A percentile compares a stretch with the other conserved stretches of the same genome.
phyloP scores from a whole-genome alignment of 2,329 filamentous ascomycete species.

The Gnomoniopsis smithogilvyi region DNA sequence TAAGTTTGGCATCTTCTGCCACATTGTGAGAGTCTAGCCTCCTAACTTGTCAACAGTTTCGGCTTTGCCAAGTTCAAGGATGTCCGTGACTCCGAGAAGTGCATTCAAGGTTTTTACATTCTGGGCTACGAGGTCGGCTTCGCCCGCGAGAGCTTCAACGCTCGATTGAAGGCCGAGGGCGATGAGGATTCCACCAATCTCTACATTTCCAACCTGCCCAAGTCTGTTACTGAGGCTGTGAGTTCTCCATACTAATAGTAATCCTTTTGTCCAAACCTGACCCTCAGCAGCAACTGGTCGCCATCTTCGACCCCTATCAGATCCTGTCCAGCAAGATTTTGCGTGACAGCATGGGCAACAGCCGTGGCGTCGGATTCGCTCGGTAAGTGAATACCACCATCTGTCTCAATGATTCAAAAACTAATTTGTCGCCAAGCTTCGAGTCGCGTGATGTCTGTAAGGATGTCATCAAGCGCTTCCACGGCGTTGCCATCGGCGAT shows the following conservation, averaged over 20 bases:
- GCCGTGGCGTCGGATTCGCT: conserved; percentile 95
- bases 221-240: conserved; percentile 86
- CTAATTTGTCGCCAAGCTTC: conserved; percentile 58
- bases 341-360: conserved; percentile 85
- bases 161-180: conserved; percentile 92
- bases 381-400: conserved; percentile 58
- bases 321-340: conserved; percentile 95
- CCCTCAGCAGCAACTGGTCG: conserved; percentile 61
- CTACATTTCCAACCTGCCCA: conserved; percentile 95
- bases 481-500: conserved; percentile 72
- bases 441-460: conserved; percentile 87
- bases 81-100: conserved; percentile 85
- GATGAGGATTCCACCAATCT: conserved; percentile 90
- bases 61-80: conserved; percentile 95
- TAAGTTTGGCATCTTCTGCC: conserved; percentile 38
- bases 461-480: conserved; percentile 81
- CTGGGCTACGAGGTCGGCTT: conserved; percentile 97
- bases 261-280: conserved; percentile 19
- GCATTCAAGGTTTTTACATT: conserved; percentile 92
- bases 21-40: conserved; percentile 1
- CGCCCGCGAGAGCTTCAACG: conserved; percentile 96
- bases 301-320: conserved; percentile 74
- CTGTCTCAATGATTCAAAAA: conserved; percentile 22
- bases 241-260: conserved; percentile 30
- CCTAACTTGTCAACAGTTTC: conserved; percentile 60